phyloP scores from a whole-genome alignment of 2,329 filamentous ascomycete species.

The Zymoseptoria ardabiliae region DNA sequence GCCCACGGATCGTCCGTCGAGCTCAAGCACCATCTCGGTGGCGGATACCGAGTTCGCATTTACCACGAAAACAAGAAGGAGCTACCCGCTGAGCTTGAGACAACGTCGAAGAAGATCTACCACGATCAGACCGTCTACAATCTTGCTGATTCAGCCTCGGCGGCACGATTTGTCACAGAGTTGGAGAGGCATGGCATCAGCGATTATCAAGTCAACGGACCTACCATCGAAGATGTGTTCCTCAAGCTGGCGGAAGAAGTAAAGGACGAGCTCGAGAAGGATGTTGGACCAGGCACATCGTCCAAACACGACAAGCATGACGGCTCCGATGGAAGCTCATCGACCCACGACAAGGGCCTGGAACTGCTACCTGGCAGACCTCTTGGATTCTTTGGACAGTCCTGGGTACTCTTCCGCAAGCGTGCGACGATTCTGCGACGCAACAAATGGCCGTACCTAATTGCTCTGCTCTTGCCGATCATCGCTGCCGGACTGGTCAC shows the following conservation, averaged over 20 bases:
- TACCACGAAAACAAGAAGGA: slow-evolving; percentile 44
- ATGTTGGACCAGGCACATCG: slow-evolving; percentile 13
- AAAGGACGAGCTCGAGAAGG: slow-evolving; percentile 43
- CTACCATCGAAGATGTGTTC: slow-evolving; percentile 90
- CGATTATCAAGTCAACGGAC: slow-evolving; percentile 80
- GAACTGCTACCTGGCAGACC: slow-evolving; percentile 59
- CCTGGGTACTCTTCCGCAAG: slow-evolving; percentile 68
- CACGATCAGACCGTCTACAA: slow-evolving; percentile 69
- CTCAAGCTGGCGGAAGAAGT: slow-evolving; percentile 77
- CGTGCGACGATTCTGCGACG: slow-evolving; percentile 67
- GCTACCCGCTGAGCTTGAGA: slow-evolving; percentile 21
- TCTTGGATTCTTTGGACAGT: slow-evolving; percentile 64
- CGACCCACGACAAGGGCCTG: slow-evolving; percentile 24
- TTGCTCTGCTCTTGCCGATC: slow-evolving; percentile 70
- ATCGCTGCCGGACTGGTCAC: slow-evolving; percentile 72
- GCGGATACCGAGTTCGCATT: slow-evolving; percentile 76
- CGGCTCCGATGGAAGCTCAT: slow-evolving; percentile 1
- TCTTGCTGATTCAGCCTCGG: slow-evolving; percentile 60
- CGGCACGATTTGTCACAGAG: slow-evolving; percentile 61
- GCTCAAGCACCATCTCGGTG: slow-evolving; percentile 73
- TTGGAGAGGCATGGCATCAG: slow-evolving; percentile 60
- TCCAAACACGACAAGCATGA: slow-evolving; percentile 16
- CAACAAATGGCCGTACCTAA: slow-evolving; percentile 69
- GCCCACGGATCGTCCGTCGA: slow-evolving; percentile 79
- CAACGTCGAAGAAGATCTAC: slow-evolving; percentile 38